Conservation (phyloP, 441 rosid genomes). For the Eugenia klotzschiana region DNA sequence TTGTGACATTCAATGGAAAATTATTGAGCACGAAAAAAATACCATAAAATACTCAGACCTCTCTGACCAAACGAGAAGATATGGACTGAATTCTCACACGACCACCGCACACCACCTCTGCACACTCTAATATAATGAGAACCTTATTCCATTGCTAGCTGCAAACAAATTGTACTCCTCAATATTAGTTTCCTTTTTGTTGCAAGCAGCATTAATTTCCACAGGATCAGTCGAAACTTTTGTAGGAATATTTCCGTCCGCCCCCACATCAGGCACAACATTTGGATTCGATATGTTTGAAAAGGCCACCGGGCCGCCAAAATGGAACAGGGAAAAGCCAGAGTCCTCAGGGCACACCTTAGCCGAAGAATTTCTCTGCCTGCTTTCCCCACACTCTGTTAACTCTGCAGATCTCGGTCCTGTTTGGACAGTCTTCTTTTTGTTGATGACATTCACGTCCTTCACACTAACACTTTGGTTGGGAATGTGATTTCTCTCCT, state of each 20-base stretch:
- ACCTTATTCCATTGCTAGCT: constrained; percentile 46
- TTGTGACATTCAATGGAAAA: constrained; percentile 23
- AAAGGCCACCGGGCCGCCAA: constrained; percentile 69
- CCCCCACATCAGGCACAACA: constrained; percentile 23
- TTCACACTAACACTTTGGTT: constrained; percentile 14
- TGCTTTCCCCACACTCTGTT: constrained; percentile 14
- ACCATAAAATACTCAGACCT: constrained; percentile 33
- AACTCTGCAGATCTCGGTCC: constrained; percentile 10
- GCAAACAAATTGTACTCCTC: constrained; percentile 95
- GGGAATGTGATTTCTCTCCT: constrained; percentile 21
- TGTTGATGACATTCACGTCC: constrained; percentile 12
- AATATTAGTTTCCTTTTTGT: constrained; percentile 29
- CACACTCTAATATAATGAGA: constrained; percentile 45
- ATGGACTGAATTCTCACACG: constrained; percentile 23
- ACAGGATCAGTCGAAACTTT: constrained; percentile 32
- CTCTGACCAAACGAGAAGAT: constrained; percentile 19
- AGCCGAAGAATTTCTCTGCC: constrained; percentile 12
- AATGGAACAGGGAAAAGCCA: constrained; percentile 82
- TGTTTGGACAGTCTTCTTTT: constrained; percentile 14
- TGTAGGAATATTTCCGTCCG: constrained; percentile 30
- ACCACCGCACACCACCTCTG: constrained; percentile 15
- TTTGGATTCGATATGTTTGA: constrained; percentile 24
- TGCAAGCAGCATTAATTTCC: constrained; percentile 29
- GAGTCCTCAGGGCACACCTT: constrained; percentile 17
- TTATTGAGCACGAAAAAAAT: constrained; percentile 26